Percentiles rank a stretch among this genome's conserved stretches.
Evolutionary conservation across 2,329 filamentous ascomycete genomes (phyloP).

Genomic region (Nannizzia gypsea): DNA sequence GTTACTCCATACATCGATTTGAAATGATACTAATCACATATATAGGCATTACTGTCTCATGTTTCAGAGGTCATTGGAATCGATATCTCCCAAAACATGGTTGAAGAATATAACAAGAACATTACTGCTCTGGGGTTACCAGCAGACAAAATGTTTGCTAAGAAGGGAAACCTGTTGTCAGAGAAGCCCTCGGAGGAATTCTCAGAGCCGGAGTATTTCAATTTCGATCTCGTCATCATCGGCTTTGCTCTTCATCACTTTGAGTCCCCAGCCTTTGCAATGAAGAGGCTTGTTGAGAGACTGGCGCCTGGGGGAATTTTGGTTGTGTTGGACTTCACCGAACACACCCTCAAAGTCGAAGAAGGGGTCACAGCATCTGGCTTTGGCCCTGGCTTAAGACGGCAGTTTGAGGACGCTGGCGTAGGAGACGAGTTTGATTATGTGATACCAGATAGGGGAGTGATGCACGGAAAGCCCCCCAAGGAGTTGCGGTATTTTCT

Average conservation of each 20-base stretch:
- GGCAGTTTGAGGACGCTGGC: constrained; percentile 54
- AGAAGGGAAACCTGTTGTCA: constrained; percentile 47
- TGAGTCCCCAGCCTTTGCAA: constrained; percentile 49
- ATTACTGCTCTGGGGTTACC: constrained; percentile 42
- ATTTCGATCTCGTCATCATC: constrained; percentile 57
- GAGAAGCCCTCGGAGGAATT: constrained; percentile 45
- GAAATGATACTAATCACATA: background rate
- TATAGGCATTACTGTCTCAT: constrained; percentile 48
- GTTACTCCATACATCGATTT: background rate
- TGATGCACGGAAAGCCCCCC: background rate
- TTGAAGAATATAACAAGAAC: constrained; percentile 52
- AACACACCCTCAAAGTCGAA: constrained; percentile 25
- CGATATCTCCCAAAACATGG: constrained; percentile 61
- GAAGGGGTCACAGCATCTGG: constrained; percentile 54
- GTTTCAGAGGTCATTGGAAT: constrained; percentile 54
- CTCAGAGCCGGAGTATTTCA: constrained; percentile 48
- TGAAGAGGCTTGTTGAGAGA: constrained; percentile 48
- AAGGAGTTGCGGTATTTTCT: constrained; percentile 2
- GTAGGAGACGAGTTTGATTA: constrained; percentile 47
- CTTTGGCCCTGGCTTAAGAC: constrained; percentile 50
- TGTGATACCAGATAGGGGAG: constrained; percentile 8
- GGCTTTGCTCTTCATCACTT: constrained; percentile 58
- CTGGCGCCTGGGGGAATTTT: constrained; percentile 55
- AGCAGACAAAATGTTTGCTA: constrained; percentile 43
- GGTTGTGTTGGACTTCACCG: constrained; percentile 55